Percentiles rank a stretch among this genome's conserved stretches.
phyloP scores from a whole-genome alignment of 169 alveolate species.

The Plasmodium coatneyi region DNA sequence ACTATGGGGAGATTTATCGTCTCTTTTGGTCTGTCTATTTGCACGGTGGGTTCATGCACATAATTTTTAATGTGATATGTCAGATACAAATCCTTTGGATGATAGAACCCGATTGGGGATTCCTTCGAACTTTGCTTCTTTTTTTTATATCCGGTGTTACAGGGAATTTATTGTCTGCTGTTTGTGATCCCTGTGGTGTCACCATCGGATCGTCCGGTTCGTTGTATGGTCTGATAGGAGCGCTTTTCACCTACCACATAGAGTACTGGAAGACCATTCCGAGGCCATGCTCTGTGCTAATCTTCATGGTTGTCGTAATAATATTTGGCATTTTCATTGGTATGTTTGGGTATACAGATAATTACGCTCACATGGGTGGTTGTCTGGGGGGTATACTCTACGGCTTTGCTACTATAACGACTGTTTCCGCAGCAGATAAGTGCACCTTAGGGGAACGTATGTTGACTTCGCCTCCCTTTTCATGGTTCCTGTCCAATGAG shows the following conservation, averaged over 20 bases:
- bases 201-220: conserved; percentile 94
- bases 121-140: conserved; percentile 83
- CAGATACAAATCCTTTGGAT: conserved; percentile 89
- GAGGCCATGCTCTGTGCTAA: conserved; percentile 83
- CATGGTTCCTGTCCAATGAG: conserved; percentile 77
- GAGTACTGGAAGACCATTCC: conserved; percentile 91
- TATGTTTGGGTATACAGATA: conserved; percentile 85
- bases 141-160: conserved; percentile 86
- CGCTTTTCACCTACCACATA: conserved; percentile 86
- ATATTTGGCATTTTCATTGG: conserved; percentile 85
- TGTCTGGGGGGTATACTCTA: conserved; percentile 85
- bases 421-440: conserved; percentile 83
- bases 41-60: conserved; percentile 90
- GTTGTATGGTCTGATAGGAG: conserved; percentile 91
- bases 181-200: conserved; percentile 88
- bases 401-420: conserved; percentile 87
- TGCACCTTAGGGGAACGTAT: conserved; percentile 79
- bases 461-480: conserved; percentile 76
- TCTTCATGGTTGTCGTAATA: conserved; percentile 79
- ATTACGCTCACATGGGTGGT: conserved; percentile 91
- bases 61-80: conserved; percentile 85
- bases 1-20: conserved; percentile 88
- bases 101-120: conserved; percentile 94
- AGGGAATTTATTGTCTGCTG: conserved; percentile 88
- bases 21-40: conserved; percentile 89